phyloP scores from a whole-genome alignment of 2,329 filamentous ascomycete species.

The Xylariales sp. region DNA sequence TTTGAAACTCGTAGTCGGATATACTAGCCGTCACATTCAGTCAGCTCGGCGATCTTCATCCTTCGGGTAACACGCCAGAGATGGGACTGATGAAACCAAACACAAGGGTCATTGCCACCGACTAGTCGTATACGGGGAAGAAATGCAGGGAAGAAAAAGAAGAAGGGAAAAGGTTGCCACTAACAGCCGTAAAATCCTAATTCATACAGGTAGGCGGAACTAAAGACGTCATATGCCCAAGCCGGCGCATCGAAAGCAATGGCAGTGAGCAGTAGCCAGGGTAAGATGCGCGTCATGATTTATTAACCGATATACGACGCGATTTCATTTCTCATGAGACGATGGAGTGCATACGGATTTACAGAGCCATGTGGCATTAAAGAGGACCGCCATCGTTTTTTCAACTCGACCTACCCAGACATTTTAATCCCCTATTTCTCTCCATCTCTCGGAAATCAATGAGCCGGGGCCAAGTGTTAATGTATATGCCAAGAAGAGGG shows the following conservation, averaged over 20 bases:
- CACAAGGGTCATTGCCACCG: background rate
- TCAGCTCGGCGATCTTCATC: conserved; percentile 15
- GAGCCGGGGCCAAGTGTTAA: background rate
- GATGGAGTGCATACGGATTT: background rate
- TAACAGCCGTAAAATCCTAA: conserved; percentile 37
- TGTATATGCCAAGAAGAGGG: conserved; percentile 2
- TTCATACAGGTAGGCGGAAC: conserved; percentile 31
- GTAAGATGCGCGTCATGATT: conserved; percentile 29
- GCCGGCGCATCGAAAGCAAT: conserved; percentile 12
- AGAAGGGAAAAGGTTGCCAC: conserved; percentile 7
- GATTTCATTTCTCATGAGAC: background rate
- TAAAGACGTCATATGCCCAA: conserved; percentile 29
- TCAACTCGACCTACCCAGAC: background rate
- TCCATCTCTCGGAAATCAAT: background rate
- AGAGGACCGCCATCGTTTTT: conserved; percentile 11
- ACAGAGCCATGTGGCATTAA: background rate
- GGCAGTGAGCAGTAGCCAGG: conserved; percentile 26
- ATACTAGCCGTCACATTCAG: conserved; percentile 28
- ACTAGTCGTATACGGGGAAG: background rate
- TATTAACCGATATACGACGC: background rate
- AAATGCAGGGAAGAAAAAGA: background rate
- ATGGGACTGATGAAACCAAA: background rate
- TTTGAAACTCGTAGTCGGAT: conserved; percentile 36
- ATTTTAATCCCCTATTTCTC: conserved; percentile 19
- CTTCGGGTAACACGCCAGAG: conserved; percentile 3